Base-by-base conservation (phyloP, 345 rosid genomes). In the Syzygium aromaticum region DNA sequence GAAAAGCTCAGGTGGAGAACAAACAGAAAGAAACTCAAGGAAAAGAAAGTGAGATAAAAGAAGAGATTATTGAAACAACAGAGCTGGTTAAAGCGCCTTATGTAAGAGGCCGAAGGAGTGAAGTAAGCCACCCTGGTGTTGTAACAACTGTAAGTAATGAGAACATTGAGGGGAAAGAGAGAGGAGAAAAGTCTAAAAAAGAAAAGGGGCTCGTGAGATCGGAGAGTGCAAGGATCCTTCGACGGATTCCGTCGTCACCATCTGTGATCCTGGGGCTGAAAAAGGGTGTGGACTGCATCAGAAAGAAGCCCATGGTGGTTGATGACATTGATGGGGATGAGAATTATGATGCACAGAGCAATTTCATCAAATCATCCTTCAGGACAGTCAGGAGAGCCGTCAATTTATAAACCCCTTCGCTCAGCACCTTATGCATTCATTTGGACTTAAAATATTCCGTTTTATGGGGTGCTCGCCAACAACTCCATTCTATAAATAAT, bases 201-300 rank as follows among this genome's bases (percentile, higher is more conserved):
- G 96, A 92, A 77, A 93, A 92, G 90, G 89, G 63, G 84, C 88
- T 92, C 28, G 86, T 6, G 86, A 94, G 98, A 92, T 96, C 98
- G 3, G 98, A 95, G 88, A 98, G 99, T 51, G 95, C 97, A 27
- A 95, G 96, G 92, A 94, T 93, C 83, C 92, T 96, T 86, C 90
- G 95, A 52, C 92, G 97, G 86, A 92, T 95, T 85, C 98, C 98
- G 80, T 98, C 99, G 46, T 98, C 99, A 87, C 99, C 99, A 63
- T 95, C 97, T 54, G 89, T 96, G 90, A 86, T 98, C 84, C 90
- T 94, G 46, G 95, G 96, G 14, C 89, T 94, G 93, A 96, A 95
- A 88, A 98, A 95, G 89, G 97, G 98, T 77, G 96, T 95, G 46
- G 97, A 95, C 88, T 94, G 96, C 90, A 95, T 98, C 86, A 94